Evolutionary conservation across 176 grass and related monocot genomes (phyloP), one percentile per base, ranked within the genome.

Genomic region (Zoysia pacifica): DNA sequence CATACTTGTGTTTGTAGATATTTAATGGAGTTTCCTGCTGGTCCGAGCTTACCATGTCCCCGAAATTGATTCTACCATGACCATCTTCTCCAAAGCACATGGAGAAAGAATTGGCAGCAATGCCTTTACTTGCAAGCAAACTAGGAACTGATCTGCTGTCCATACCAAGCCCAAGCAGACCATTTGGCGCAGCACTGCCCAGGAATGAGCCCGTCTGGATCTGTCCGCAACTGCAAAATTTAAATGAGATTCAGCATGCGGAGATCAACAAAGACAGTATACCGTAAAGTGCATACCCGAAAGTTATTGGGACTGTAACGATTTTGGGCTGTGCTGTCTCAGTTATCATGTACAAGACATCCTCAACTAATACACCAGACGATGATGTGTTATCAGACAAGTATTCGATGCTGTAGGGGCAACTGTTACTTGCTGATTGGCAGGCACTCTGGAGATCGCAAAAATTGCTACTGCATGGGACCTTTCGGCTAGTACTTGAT

Each of bases 121-220:
- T 35, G 82, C 90, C 90, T 44, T 90, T 77, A 78, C 83, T 93
- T 69, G 97, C 81, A 43, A 99, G 82, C 46, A 88, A 67, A 60
- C 97, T 99, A 14, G 97, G 93, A 44, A 99, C 88, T 5, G 97
- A 95, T 52, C 88, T 69, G 13, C 79, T 93, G 55, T 81, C 91
- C 86, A 95, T 87, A 37, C 93, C 91, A 60, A 99, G 93, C 7
- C 97, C 97, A 78, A 99, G 90, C 39, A 99, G 70, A 46, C 97
- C 97, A 7, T 99, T 93, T 14, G 90, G 93, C 4, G 97, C 90
- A 46, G 79, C 97, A 41, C 69, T 82, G 73, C 82, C 76, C 35
- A 99, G 76, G 81, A 99, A 96, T 0, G 90, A 84, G 35, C 97
- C 97, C 19, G 90, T 96, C 82, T 99, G 97, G 6, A 67, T 38